These are phyloP conservation scores for Skeletonema costatum DNA, from an alignment of 108 stramenopile genomes.

Conservation along the genomic window DNA sequence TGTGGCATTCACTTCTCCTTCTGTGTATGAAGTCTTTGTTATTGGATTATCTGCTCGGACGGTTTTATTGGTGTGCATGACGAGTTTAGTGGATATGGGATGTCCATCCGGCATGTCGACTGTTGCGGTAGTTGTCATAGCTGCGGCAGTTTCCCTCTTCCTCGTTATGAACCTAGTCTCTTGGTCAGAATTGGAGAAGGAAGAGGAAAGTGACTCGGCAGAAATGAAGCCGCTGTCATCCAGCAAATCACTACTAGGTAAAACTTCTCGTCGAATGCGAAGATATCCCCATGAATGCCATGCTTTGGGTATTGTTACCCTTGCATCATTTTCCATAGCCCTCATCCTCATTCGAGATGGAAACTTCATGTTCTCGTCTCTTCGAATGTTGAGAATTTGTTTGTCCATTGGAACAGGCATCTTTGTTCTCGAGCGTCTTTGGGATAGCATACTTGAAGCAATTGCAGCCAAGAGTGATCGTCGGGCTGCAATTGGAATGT, in stretches of 20 bases:
- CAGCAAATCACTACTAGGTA: neutral
- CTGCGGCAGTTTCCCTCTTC: neutral
- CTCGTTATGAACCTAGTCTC: neutral
- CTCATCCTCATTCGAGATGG: constrained; percentile 8
- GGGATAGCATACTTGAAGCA: neutral
- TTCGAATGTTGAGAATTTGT: constrained; percentile 15
- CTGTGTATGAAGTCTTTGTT: constrained; percentile 19
- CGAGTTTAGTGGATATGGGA: neutral
- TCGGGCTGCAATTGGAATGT: constrained; percentile 1
- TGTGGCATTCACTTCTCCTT: constrained; percentile 30
- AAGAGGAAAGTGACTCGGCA: neutral
- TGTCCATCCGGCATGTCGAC: neutral
- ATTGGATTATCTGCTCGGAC: constrained; percentile 18
- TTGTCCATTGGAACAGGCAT: constrained; percentile 21
- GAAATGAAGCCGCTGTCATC: neutral
- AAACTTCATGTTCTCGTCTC: neutral
- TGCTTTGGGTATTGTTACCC: constrained; percentile 11
- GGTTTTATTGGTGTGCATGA: neutral
- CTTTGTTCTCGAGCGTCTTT: constrained; percentile 1
- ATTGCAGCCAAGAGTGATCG: neutral
- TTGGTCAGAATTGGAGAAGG: neutral
- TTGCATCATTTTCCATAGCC: constrained; percentile 6
- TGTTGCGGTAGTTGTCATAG: neutral
- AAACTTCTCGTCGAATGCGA: neutral
- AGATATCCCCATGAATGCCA: constrained; percentile 27